These are phyloP conservation scores for Yamadazyma siamensis DNA, from an alignment of 1,139 yeast genomes.

Conservation along the genomic window DNA sequence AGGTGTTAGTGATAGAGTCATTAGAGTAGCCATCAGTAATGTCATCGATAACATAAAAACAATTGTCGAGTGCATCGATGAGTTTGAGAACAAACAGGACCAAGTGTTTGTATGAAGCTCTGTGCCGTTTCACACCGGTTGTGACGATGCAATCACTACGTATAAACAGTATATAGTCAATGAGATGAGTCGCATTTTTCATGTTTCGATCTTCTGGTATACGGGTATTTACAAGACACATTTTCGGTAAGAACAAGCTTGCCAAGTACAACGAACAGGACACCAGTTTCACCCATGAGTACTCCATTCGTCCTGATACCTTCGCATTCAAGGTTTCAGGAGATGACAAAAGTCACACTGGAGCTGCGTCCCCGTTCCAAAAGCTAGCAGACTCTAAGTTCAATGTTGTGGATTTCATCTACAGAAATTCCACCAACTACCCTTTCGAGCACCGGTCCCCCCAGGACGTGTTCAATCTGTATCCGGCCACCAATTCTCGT, in stretches of 20 bases:
- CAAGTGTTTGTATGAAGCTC: slow-evolving; percentile 11
- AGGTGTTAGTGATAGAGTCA: slow-evolving; percentile 60
- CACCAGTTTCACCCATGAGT: slow-evolving; percentile 38
- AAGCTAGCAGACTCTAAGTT: slow-evolving; percentile 16
- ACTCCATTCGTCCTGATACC: slow-evolving; percentile 47
- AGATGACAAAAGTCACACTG: slow-evolving; percentile 3
- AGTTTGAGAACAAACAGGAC: slow-evolving; percentile 44
- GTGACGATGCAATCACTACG: neutral
- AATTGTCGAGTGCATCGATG: slow-evolving; percentile 65
- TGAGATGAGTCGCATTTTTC: no score
- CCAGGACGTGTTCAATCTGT: slow-evolving; percentile 38
- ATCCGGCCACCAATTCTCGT: slow-evolving; percentile 40
- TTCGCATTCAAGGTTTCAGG: slow-evolving; percentile 42
- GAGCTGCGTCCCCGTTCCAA: slow-evolving; percentile 27
- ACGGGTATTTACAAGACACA: slow-evolving; percentile 1
- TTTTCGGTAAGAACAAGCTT: slow-evolving; percentile 11
- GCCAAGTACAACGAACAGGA: slow-evolving; percentile 17
- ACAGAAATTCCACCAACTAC: slow-evolving; percentile 42
- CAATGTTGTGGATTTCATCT: slow-evolving; percentile 36
- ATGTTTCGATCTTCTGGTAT: no score
- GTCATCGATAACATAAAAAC: slow-evolving; percentile 64
- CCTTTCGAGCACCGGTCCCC: slow-evolving; percentile 40
- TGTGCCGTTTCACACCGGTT: no score
- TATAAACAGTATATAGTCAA: neutral
- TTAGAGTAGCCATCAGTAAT: slow-evolving; percentile 69